Evolutionary conservation across 2,329 filamentous ascomycete genomes (phyloP).

Genomic region (Scedosporium minutisporum): DNA sequence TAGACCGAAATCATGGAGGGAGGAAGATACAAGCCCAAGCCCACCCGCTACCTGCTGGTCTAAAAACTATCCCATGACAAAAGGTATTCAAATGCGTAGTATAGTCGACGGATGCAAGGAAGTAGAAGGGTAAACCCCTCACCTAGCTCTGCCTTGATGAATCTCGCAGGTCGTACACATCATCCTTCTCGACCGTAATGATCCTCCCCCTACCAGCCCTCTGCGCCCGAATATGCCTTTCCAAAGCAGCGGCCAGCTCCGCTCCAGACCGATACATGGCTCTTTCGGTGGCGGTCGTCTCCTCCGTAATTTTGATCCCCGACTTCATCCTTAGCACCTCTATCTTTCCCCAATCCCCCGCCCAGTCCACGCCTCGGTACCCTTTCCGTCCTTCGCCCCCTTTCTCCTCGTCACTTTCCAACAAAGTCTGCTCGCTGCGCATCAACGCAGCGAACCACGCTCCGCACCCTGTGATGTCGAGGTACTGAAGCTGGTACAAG

Average conservation of each 20-base stretch:
- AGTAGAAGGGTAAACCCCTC: neutral
- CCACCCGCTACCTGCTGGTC: too few species aligned
- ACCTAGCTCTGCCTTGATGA: neutral
- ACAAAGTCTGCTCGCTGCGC: slow-evolving; percentile 22
- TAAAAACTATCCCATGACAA: too few species aligned
- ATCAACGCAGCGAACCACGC: slow-evolving; percentile 44
- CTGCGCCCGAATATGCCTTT: slow-evolving; percentile 35
- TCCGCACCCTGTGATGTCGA: slow-evolving; percentile 51
- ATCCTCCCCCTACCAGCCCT: slow-evolving; percentile 38
- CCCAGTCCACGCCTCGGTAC: slow-evolving; percentile 36
- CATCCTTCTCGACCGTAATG: slow-evolving; percentile 38
- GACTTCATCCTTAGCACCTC: slow-evolving; percentile 32
- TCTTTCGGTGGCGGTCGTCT: slow-evolving; percentile 22
- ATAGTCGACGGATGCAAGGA: neutral
- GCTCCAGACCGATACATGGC: slow-evolving; percentile 24
- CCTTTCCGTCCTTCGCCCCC: neutral
- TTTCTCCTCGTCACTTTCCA: slow-evolving; percentile 23
- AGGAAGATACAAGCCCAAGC: too few species aligned
- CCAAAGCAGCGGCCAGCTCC: slow-evolving; percentile 30
- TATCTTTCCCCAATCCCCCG: slow-evolving; percentile 42
- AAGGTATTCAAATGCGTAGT: too few species aligned
- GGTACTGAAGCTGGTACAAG: slow-evolving; percentile 49
- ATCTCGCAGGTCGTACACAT: neutral
- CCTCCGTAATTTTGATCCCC: slow-evolving; percentile 29
- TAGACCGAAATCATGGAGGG: too few species aligned